Base-by-base conservation (phyloP, 768 basidiomycete genomes). In the Strobilomyces dryophilus region DNA sequence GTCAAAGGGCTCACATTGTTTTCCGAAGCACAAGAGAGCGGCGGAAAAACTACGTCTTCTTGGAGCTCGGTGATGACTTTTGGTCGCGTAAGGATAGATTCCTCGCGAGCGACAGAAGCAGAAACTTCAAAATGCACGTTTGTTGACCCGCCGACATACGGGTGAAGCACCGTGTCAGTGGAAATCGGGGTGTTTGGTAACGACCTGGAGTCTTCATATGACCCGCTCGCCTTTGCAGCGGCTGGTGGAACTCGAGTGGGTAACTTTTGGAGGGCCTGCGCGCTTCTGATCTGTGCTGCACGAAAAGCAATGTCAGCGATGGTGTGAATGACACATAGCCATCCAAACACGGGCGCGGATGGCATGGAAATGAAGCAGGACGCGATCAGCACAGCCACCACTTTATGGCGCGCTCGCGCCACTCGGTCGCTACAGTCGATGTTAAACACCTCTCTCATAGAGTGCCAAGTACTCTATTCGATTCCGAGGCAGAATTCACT, bases 281-380 rank as follows among this genome's bases (percentile, higher is more conserved):
- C 66, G 18, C 76, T 77, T 64, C 82, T 77, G 34, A 85, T 77
- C 34, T 76, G 77, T 4, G 82, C 82, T 32, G 83, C 85, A 75
- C 83, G 79, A 11, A 78, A 72, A 34, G 85, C 64, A 50, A 91
- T 82, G 51, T 85, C 81, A 49, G 76, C 72, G 18, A 79, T 69
- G 14, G 84, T 80, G 53, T 80, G 78, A 44, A 80, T 71, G 29
- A 87, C 86, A 62, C 84, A 85, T 51, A 87, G 66, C 81, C 84
- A 86, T 74, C 84, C 86, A 71, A 79, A 89, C 12, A 77, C 78
- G 32, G 83, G 78, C 44, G 85, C 78, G 46, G 86, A 84, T 60
- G 85, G 84, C 86, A 89, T 87, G 54, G 41, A 21, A 32, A 8
- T 20, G 14, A n/a, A n/a, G n/a, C n/a, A 6, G 14, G 18, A 39